Percentiles rank a stretch among this genome's conserved stretches.
These are phyloP conservation scores for Pezicula radicicola DNA, from an alignment of 2,329 filamentous ascomycete species.

Conservation along the genomic window DNA sequence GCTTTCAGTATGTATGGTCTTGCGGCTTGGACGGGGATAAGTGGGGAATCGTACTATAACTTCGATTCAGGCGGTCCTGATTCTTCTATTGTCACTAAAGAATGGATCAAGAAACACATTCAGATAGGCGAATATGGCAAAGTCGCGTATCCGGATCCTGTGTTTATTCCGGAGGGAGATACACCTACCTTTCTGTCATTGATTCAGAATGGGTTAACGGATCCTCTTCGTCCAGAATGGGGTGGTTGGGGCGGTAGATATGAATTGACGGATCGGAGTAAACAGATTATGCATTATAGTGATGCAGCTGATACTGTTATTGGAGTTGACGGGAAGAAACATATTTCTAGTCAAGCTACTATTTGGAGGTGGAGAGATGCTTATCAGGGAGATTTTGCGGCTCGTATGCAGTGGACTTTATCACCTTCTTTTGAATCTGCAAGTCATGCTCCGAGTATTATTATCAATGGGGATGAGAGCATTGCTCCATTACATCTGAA, in stretches of 20 bases:
- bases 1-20: conserved; percentile 52
- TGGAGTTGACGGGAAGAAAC: conserved; percentile 28
- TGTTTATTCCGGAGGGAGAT: conserved; percentile 51
- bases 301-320: conserved; percentile 32
- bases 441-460: conserved; percentile 44
- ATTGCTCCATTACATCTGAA: conserved; percentile 32
- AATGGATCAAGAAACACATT: conserved; percentile 51
- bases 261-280: conserved; percentile 17
- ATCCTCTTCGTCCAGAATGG: conserved; percentile 34
- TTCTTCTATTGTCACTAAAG: conserved; percentile 40
- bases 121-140: conserved; percentile 46
- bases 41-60: conserved; percentile 41
- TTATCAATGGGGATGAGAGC: conserved; percentile 37
- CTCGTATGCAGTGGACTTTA: conserved; percentile 44
- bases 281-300: conserved; percentile 21
- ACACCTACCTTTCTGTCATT: conserved; percentile 38
- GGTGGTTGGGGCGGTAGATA: conserved; percentile 43
- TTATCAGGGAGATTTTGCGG: conserved; percentile 49
- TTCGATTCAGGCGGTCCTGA: conserved; percentile 48
- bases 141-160: conserved; percentile 40
- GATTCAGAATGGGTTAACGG: conserved; percentile 38
- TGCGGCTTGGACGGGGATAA: conserved; percentile 56
- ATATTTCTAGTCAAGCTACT: conserved; percentile 40
- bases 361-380: conserved; percentile 52
- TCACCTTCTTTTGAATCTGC: conserved; percentile 29